These are phyloP conservation scores for Adansonia madagascariensis DNA, from an alignment of 441 rosid species.

Conservation along the genomic window DNA sequence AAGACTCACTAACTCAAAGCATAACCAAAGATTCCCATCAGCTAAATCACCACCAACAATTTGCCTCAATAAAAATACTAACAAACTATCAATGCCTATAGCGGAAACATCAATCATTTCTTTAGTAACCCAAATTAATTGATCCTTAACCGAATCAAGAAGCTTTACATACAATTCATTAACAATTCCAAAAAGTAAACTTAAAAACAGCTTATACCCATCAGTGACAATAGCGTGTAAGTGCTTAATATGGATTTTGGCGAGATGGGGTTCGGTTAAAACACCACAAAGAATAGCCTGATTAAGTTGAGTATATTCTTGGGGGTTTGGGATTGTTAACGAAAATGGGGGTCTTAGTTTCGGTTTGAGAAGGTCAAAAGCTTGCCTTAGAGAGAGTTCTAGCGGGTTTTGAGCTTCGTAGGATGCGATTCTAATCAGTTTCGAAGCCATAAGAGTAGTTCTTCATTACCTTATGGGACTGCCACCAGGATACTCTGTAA, in stretches of 20 bases:
- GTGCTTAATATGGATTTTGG: conserved; percentile 59
- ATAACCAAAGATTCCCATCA: conserved; percentile 76
- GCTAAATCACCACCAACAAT: conserved; percentile 68
- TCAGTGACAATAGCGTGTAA: conserved; percentile 73
- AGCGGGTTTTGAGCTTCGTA: conserved; percentile 55
- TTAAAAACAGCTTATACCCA: conserved; percentile 65
- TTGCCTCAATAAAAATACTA: conserved; percentile 61
- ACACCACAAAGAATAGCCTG: conserved; percentile 66
- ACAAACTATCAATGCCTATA: conserved; percentile 56
- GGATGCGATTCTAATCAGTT: conserved; percentile 39
- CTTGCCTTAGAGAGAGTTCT: conserved; percentile 59
- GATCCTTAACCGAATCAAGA: conserved; percentile 55
- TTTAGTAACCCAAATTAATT: conserved; percentile 67
- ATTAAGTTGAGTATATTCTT: conserved; percentile 59
- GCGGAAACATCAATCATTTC: conserved; percentile 73
- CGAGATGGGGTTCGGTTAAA: conserved; percentile 48
- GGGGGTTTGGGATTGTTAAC: conserved; percentile 49
- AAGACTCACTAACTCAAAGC: conserved; percentile 63
- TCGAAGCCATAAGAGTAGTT: conserved; percentile 39
- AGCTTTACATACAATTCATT: conserved; percentile 62
- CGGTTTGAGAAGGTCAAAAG: conserved; percentile 50
- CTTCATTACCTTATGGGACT: conserved; percentile 6
- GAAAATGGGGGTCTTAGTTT: conserved; percentile 69
- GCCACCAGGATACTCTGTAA: too few relatives aligned
- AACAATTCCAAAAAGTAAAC: conserved; percentile 47